Evolutionary conservation across 768 basidiomycete species (phyloP), one percentile per base, ranked within the genome.

Genomic region (Russula virescens): DNA sequence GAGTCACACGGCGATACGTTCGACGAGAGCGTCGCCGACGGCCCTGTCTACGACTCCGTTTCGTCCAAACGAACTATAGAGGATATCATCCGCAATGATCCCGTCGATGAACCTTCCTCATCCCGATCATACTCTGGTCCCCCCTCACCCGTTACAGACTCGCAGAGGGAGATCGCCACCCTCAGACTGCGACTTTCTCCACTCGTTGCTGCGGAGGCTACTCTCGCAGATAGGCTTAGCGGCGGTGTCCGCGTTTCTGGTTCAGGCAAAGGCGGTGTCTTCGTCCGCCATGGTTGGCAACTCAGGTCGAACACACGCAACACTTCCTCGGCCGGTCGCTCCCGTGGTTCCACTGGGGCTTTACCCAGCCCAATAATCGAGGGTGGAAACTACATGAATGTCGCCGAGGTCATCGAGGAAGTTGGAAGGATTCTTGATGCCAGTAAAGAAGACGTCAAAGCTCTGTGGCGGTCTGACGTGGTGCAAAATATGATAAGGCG

Each of bases 261-360:
- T 31, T 87, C 87, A n/a, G 88, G 88, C 9, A 88, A 82, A 68
- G 85, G 87, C 63, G 82, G 83, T 56, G 82, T 92, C 38, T 89
- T 81, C 69, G 90, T 92, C 19, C 86, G 90, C 28, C 84, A 81
- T 52, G 90, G 90, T 14, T 92, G 90, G 90, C 90, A 92, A 71
- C 79, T 85, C 6, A 81, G 85, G 58, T 84, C 85, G 1, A 76
- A 84, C 55, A 80, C 60, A 34, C 57, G 69, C 69, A 69, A 70
- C 59, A 46, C 73, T 65, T 46, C 72, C 65, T 69, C 70, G 67
- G 1, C 53, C 18, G 4, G 11, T 19, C 59, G 73, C 58, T 55
- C 65, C 38, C 65, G 63, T 31, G 68, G 64, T 16, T 43, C 34
- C 21, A 40, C 51, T 16, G 26, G n/a, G 1, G 18, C 38, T 28